Percentiles rank a stretch among this genome's conserved stretches.
These are phyloP conservation scores for Aspergillus sp. DNA, from an alignment of 2,329 filamentous ascomycete species.

Conservation along the genomic window DNA sequence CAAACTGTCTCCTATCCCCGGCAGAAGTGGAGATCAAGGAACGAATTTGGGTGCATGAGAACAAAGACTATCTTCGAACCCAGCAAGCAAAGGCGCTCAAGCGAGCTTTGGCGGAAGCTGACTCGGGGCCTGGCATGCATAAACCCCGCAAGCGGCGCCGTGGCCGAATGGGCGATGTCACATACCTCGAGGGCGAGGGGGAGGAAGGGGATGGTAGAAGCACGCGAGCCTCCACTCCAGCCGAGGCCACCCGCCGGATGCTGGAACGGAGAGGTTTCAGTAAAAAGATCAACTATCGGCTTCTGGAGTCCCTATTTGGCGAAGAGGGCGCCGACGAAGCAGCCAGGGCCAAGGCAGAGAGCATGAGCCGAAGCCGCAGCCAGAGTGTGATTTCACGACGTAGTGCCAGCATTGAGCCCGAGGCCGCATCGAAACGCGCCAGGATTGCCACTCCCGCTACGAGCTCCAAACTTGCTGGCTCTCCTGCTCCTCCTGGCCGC, in stretches of 20 bases:
- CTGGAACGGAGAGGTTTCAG: constrained; percentile 67
- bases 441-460: constrained; percentile 14
- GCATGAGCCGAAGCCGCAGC: constrained; percentile 31
- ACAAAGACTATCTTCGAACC: constrained; percentile 86
- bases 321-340: constrained; percentile 31
- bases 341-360: constrained; percentile 27
- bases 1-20: constrained; percentile 70
- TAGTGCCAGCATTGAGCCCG: constrained; percentile 26
- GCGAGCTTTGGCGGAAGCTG: constrained; percentile 60
- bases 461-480: constrained; percentile 13
- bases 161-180: constrained; percentile 46
- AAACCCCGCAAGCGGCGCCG: constrained; percentile 52
- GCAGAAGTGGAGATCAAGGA: constrained; percentile 81
- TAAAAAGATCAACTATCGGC: constrained; percentile 69
- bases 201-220: constrained; percentile 63
- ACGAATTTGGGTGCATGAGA: constrained; percentile 89
- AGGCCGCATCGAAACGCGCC: constrained; percentile 16
- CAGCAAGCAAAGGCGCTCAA: constrained; percentile 82
- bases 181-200: constrained; percentile 45
- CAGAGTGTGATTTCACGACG: constrained; percentile 30
- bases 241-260: constrained; percentile 66
- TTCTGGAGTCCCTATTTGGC: constrained; percentile 39
- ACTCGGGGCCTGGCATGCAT: constrained; percentile 33
- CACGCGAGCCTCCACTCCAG: constrained; percentile 64
- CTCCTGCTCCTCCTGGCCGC: constrained; percentile 3